These are phyloP conservation scores for Scleroderma bovista DNA, from an alignment of 768 basidiomycete species.

Conservation along the genomic window DNA sequence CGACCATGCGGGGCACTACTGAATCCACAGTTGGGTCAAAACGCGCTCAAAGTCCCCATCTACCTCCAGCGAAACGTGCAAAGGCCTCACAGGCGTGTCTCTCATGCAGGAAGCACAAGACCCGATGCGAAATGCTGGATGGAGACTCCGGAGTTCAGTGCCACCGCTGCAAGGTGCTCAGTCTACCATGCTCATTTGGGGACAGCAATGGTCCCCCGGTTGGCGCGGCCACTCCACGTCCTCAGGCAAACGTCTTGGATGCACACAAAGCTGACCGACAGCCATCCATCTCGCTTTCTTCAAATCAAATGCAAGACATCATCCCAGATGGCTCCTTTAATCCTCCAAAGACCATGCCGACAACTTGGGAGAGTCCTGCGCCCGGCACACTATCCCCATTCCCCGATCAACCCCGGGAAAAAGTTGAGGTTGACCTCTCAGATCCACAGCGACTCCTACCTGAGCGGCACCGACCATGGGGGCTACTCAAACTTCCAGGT, in stretches of 20 bases:
- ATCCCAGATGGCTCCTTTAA: conserved; percentile 15
- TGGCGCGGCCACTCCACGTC: conserved; percentile 7
- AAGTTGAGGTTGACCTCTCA: conserved; percentile 27
- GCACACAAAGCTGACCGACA: conserved; percentile 17
- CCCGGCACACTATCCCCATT: conserved; percentile 14
- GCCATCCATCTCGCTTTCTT: conserved; percentile 13
- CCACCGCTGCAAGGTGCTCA: conserved; percentile 47
- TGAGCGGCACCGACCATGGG: conserved; percentile 33
- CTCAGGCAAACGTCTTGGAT: conserved; percentile 17
- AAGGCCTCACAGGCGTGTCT: conserved; percentile 42
- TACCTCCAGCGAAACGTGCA: conserved; percentile 31
- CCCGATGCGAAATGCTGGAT: conserved; percentile 47
- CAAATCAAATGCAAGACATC: conserved; percentile 17
- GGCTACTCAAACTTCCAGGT: conserved; percentile 32
- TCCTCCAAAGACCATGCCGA: conserved; percentile 11
- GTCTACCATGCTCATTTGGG: conserved; percentile 43
- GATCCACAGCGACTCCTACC: conserved; percentile 33
- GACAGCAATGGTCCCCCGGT: conserved; percentile 18
- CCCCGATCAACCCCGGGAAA: conserved; percentile 11
- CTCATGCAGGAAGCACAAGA: conserved; percentile 44
- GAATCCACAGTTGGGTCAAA: conserved; percentile 23
- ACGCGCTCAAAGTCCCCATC: conserved; percentile 27
- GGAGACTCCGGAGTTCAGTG: conserved; percentile 34
- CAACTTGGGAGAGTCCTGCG: conserved; percentile 15
- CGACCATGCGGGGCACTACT: conserved; percentile 1